Evolutionary conservation across 2,329 filamentous ascomycete genomes (phyloP).

Genomic region (Phialophora chinensis): DNA sequence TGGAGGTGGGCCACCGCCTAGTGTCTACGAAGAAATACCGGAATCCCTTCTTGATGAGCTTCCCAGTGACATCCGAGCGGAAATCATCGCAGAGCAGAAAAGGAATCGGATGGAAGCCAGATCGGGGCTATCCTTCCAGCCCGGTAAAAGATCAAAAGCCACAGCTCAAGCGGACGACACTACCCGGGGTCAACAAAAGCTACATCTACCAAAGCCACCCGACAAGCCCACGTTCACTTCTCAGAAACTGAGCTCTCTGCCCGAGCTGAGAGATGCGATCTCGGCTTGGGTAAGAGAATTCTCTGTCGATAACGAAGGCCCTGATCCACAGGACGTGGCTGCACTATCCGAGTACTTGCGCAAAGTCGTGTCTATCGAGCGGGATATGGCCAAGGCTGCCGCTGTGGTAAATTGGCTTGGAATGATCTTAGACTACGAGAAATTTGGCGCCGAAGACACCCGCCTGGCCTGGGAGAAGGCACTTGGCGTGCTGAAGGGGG

Average conservation of each 20-base stretch:
- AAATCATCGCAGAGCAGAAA: conserved; percentile 77
- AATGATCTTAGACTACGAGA: conserved; percentile 48
- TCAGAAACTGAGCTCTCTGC: conserved; percentile 58
- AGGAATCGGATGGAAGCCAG: conserved; percentile 65
- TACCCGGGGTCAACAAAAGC: conserved; percentile 46
- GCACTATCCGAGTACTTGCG: conserved; percentile 75
- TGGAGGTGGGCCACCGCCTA: conserved; percentile 30
- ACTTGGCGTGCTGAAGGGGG: conserved; percentile 48
- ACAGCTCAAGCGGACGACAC: conserved; percentile 25
- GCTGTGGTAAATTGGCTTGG: conserved; percentile 70
- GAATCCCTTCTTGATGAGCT: conserved; percentile 79
- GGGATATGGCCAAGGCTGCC: conserved; percentile 75
- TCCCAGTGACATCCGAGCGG: conserved; percentile 77
- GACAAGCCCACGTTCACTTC: conserved; percentile 67
- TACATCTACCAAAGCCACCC: conserved; percentile 57
- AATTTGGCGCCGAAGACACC: conserved; percentile 49
- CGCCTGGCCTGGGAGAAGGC: conserved; percentile 53
- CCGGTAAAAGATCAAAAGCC: conserved; percentile 40
- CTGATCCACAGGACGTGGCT: conserved; percentile 77
- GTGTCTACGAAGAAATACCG: conserved; percentile 57
- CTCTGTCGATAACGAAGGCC: conserved; percentile 75
- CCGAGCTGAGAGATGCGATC: conserved; percentile 75
- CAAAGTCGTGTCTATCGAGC: conserved; percentile 75
- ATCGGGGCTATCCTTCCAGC: conserved; percentile 55
- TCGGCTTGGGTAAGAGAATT: conserved; percentile 78